phyloP scores from a whole-genome alignment of 805 yeast species.

The Yamadazyma endophytica region DNA sequence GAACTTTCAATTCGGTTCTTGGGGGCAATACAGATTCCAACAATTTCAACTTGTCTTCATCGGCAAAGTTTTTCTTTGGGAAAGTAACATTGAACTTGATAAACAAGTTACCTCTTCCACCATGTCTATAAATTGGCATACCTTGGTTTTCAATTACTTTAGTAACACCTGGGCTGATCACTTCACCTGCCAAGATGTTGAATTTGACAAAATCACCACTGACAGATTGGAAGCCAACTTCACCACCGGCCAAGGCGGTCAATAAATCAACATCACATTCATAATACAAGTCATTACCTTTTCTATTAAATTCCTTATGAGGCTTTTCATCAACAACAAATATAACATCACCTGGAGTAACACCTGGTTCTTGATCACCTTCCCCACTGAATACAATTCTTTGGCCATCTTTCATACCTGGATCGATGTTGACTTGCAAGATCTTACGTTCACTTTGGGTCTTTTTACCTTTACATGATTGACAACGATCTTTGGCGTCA shows the following conservation, averaged over 20 bases:
- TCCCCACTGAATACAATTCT: conserved; percentile 88
- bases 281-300: conserved; percentile 81
- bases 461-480: conserved; percentile 83
- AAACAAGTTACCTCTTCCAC: conserved; percentile 84
- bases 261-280: conserved; percentile 86
- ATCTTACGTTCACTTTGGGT: conserved; percentile 84
- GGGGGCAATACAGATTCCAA: conserved; percentile 80
- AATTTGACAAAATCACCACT: conserved; percentile 90
- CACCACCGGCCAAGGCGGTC: conserved; percentile 97
- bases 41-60: conserved; percentile 67
- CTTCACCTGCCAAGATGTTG: conserved; percentile 84
- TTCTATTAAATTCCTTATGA: conserved; percentile 77
- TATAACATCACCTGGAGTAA: conserved; percentile 94
- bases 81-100: conserved; percentile 84
- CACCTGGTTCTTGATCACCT: conserved; percentile 95
- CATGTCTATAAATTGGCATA: conserved; percentile 92
- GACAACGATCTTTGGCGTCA: conserved; percentile 85
- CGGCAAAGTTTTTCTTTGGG: conserved; percentile 72
- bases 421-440: conserved; percentile 88
- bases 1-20: conserved; percentile 57
- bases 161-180: conserved; percentile 75
- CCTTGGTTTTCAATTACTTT: conserved; percentile 91
- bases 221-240: conserved; percentile 79
- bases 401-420: conserved; percentile 96
- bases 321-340: conserved; percentile 89